A percentile compares a stretch with the other conserved stretches of the same genome.
Evolutionary conservation across 257 asterid genomes (phyloP).

Genomic region (Echites panduratus): DNA sequence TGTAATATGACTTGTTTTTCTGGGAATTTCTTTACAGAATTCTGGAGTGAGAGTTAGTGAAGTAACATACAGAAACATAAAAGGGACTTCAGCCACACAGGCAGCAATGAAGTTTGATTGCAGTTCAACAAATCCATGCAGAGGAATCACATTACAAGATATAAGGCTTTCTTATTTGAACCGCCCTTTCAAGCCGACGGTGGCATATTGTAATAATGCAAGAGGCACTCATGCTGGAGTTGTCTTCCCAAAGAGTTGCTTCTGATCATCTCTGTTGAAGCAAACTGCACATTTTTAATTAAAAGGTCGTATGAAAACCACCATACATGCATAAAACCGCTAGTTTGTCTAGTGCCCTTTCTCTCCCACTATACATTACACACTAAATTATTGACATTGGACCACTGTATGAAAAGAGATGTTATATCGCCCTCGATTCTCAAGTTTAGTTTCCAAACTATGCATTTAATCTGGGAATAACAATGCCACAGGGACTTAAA

Average conservation of each 20-base stretch:
- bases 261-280: constrained; percentile 7
- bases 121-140: constrained; percentile 50
- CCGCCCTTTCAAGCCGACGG: constrained; percentile 27
- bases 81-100: constrained; percentile 66
- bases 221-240: constrained; percentile 36
- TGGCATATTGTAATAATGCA: constrained; percentile 51
- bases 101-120: constrained; percentile 60
- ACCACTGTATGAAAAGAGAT: too few species aligned
- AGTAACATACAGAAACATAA: constrained; percentile 49
- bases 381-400: too few species aligned
- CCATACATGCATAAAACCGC: too few species aligned
- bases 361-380: too few species aligned
- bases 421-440: too few species aligned
- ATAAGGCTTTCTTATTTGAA: constrained; percentile 40
- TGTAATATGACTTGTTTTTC: too few species aligned
- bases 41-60: constrained; percentile 66
- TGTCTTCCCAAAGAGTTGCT: constrained; percentile 56
- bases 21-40: constrained; percentile 23
- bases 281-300: too few species aligned
- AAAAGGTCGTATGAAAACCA: too few species aligned
- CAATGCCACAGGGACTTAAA: too few species aligned
- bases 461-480: too few species aligned
- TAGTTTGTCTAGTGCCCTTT: too few species aligned
- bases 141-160: constrained; percentile 53
- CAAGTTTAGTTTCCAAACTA: too few species aligned